Base-by-base conservation (phyloP, 805 yeast species). In the Wickerhamiella shivajii region DNA sequence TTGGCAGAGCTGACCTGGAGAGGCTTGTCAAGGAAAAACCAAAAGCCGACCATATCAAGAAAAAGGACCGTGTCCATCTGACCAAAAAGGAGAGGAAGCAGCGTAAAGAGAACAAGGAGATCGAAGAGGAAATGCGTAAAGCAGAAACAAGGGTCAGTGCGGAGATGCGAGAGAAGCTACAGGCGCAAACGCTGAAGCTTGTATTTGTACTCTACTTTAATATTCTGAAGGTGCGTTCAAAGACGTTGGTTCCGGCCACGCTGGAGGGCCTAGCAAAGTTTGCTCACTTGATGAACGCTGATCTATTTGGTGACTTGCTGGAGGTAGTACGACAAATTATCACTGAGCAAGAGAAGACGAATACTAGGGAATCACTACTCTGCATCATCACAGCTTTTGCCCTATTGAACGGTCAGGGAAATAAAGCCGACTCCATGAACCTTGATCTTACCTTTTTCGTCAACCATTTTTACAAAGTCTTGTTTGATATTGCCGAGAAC, bases 381-480 rank as follows among this genome's bases (percentile, higher is more conserved):
- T 80, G 94, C 52, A 71, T 84, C 28, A 83, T 77, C 11, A 87
- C 97, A 1, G 81, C 97, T 4, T 87, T 87, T 56, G 76, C 94
- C 1, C 63, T 90, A 29, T 70, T 84, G 12, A 66, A 78, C 0
- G 83, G 77, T 40, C 85, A 84, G 49, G 47, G 45, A 8, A 34
- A 35, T 13, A 33, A 38, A 8, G 69, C 71, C 18, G 72, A 67
- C 55, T 77, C 76, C 47, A 68, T 85, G 34, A 74, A 75, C 16
- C 69, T 85, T 34, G 98, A 90, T 53, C 62, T 90, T 41, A 70
- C 92, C 15, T 69, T 69, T 39, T 90, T 90, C 50, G 71, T 85
- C 24, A 73, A 77, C 38, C 71, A 77, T 10, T 61, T 90, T 26
- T 87, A 87, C 50, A 55, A 71, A 1, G 50, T 83, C 6, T 54